Evolutionary conservation across 2,329 filamentous ascomycete species (phyloP), one percentile per base, ranked within the genome.

Genomic region (Leptographium flavum): DNA sequence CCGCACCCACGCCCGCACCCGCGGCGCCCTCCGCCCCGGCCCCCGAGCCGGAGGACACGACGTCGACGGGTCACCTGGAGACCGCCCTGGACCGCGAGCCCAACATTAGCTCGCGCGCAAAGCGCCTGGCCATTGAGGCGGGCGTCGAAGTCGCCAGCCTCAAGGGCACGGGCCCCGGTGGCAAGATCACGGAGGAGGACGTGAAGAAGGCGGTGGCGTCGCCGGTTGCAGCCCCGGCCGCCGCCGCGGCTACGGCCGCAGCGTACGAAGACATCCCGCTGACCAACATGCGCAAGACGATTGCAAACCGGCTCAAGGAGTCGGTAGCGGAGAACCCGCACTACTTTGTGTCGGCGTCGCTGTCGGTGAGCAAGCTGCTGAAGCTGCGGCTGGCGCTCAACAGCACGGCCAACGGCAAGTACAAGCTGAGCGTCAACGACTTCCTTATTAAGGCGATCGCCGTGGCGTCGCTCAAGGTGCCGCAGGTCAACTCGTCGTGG

Each of bases 351-450:
- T 86, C 86, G 57, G 83, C 87, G 58, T 79, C 79, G 56, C 76
- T 98, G 60, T 96, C 90, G 47, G 92, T 98, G 53, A 76, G 73
- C 65, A 96, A 96, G 77, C 84, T 98, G 41, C 72, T 94, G 59
- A 96, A 95, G 74, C 87, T 98, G 57, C 87, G 92, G 59, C 78
- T 86, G 68, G 87, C 90, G 48, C 79, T 98, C 55, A 98, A 98
- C 71, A 77, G 79, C 60, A 81, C 84, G 13, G 73, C 86, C 40
- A 82, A 94, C 51, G 92, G 90, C 68, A 81, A 87, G 67, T 98
- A 94, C 79, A 98, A 95, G 79, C 84, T 98, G 48, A 95, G 88
- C n/a, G 87, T 98, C 68, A 98, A 98, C 69, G 92, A 98, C 69
- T 94, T 98, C 76, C 74, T 98, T 52, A 87, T 98, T 76, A 98